These are phyloP conservation scores for Neckera pumila DNA, from an alignment of 225 moss, liverwort and hornwort species.

Conservation along the genomic window DNA sequence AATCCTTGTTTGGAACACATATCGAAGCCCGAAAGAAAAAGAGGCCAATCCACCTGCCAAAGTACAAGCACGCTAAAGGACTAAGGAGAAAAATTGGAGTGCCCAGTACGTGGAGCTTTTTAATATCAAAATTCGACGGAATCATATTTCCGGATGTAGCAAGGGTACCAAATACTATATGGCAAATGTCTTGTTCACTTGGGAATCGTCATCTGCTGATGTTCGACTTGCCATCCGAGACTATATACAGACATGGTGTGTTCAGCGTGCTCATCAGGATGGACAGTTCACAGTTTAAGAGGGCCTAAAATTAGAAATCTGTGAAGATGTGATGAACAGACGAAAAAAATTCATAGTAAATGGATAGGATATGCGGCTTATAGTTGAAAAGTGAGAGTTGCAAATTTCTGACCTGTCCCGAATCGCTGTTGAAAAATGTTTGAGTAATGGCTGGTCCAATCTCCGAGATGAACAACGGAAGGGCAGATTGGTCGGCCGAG, in stretches of 20 bases:
- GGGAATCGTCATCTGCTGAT: not conserved
- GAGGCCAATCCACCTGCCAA: constrained; percentile 56
- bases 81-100: not conserved
- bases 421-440: constrained; percentile 42
- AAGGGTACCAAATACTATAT: not conserved
- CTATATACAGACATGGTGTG: not conserved
- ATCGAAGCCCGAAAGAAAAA: constrained; percentile 45
- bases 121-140: not conserved
- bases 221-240: not conserved
- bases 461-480: constrained; percentile 32
- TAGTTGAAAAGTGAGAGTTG: not conserved
- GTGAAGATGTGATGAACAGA: not conserved
- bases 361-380: not conserved
- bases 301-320: not conserved
- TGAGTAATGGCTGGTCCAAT: constrained; percentile 47
- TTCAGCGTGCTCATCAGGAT: not conserved
- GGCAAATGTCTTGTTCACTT: not conserved
- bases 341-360: not conserved
- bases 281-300: not conserved
- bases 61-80: not conserved
- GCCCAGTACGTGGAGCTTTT: not conserved
- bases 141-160: not conserved
- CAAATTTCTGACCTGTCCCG: constrained; percentile 34
- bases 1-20: constrained; percentile 46
- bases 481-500: constrained; percentile 15